Conservation (phyloP, 768 basidiomycete genomes). For the Pisolithus marmoratus region DNA sequence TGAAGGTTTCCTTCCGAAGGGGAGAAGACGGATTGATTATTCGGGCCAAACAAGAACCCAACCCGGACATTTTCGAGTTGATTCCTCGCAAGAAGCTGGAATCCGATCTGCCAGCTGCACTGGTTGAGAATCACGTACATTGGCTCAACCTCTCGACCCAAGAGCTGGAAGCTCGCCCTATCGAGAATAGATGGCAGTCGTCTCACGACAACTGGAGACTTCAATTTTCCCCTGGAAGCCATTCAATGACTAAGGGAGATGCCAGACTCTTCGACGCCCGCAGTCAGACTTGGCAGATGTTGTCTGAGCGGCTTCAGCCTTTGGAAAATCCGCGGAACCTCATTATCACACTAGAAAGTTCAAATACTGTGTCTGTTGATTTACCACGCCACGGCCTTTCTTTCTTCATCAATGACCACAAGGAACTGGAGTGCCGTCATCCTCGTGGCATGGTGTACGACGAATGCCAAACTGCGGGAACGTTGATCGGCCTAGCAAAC, state of each 20-base stretch:
- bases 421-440: constrained; percentile 32
- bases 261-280: constrained; percentile 11
- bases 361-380: constrained; percentile 15
- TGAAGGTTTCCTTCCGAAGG: constrained; percentile 9
- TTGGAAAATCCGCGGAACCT: constrained; percentile 13
- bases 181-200: constrained; percentile 9
- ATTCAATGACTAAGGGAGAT: not conserved
- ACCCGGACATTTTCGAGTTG: constrained; percentile 7
- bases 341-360: constrained; percentile 5
- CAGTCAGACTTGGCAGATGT: constrained; percentile 15
- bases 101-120: constrained; percentile 12
- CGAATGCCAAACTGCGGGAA: constrained; percentile 30
- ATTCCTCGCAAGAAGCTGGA: constrained; percentile 11
- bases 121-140: constrained; percentile 16
- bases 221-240: not conserved
- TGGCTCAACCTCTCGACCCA: constrained; percentile 14
- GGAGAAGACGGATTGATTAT: constrained; percentile 22
- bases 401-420: constrained; percentile 28
- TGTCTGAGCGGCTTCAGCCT: constrained; percentile 8
- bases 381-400: constrained; percentile 32
- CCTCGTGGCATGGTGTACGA: constrained; percentile 35
- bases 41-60: constrained; percentile 12
- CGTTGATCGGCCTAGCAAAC: constrained; percentile 35
- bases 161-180: constrained; percentile 16
- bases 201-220: constrained; percentile 15